Base-by-base conservation (phyloP, 306 rosid species). In the Chamaecrista fasciculata region DNA sequence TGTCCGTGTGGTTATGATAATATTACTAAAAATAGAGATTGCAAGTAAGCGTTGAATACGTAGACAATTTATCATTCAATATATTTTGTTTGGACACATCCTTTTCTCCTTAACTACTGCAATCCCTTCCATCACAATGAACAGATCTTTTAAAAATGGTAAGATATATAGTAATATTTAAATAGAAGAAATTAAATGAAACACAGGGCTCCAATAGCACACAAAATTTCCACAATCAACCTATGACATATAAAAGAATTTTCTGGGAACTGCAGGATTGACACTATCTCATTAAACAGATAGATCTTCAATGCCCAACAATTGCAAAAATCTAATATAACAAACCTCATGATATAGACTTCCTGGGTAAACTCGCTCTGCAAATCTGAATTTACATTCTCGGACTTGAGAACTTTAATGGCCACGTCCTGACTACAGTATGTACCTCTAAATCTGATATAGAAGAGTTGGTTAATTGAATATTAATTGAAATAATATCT, bases 401-500 rank as follows among this genome's bases (percentile, higher is more conserved):
- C 99, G 25, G 96, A 75, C 87, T 91, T 95, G 77, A 95, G 97
- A 69, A 91, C 74, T 87, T 95, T 95, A 58, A 95, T 95, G 73
- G 97, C 99, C 52, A 91, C 96, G 80, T 95, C 97, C 82, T 95
- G 99, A 58, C 91, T 84, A 80, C 95, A 91, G 58, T 89, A 95
- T 36, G 83, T 83, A 69, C 97, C 99, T 86, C 87, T 95, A 74
- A 84, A 91, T 78, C 99, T 91, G 83, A 75, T 78, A 68, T 31
- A 44, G 57, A 24, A 80, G 23, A 20, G 52, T 12, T 24, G 58
- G 72, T 79, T 47, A 80, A 43, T 51, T 46, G 57, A 62, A 71
- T 40, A 58, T 6, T 60, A 40, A 52, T 29, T 23, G 43, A 37
- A 62, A 58, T 28, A 48, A 66, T 76, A 67, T 29, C 12, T 47